Conservation (phyloP, 805 yeast genomes). For the Wickerhamomyces ciferrii region DNA sequence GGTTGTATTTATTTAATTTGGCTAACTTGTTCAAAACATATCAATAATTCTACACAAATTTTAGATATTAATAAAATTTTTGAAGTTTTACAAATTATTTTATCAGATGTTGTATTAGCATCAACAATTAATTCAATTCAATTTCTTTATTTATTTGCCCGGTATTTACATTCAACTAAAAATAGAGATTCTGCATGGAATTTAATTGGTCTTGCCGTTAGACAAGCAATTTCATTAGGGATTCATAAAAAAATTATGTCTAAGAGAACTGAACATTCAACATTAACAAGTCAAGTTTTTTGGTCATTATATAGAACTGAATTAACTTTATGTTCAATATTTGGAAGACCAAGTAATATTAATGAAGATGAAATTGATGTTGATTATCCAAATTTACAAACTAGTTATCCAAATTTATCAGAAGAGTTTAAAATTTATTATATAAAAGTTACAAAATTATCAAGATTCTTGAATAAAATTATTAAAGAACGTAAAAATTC, state of each 20-base stretch:
- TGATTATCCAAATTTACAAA: slow-evolving; percentile 27
- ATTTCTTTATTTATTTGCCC: slow-evolving; percentile 34
- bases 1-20: slow-evolving; percentile 44
- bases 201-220: slow-evolving; percentile 38
- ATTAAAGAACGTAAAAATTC: slow-evolving; percentile 32
- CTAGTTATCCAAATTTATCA: slow-evolving; percentile 14
- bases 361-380: slow-evolving; percentile 40
- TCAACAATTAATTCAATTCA: slow-evolving; percentile 41
- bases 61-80: slow-evolving; percentile 26
- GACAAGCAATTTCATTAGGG: slow-evolving; percentile 45
- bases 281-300: slow-evolving; percentile 27
- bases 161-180: slow-evolving; percentile 37
- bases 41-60: slow-evolving; percentile 11
- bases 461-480: slow-evolving; percentile 33
- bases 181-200: slow-evolving; percentile 46
- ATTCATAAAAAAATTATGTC: slow-evolving; percentile 35
- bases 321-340: slow-evolving; percentile 34
- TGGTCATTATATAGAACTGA: slow-evolving; percentile 42
- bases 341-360: slow-evolving; percentile 41
- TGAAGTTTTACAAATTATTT: slow-evolving; percentile 34
- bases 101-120: slow-evolving; percentile 37
- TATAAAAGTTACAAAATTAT: slow-evolving; percentile 27
- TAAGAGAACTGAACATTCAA: slow-evolving; percentile 11
- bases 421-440: slow-evolving; percentile 25
- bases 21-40: slow-evolving; percentile 20